These are phyloP conservation scores for Tuber umbilicatum DNA, from an alignment of 495 filamentous ascomycete genomes.

Conservation along the genomic window DNA sequence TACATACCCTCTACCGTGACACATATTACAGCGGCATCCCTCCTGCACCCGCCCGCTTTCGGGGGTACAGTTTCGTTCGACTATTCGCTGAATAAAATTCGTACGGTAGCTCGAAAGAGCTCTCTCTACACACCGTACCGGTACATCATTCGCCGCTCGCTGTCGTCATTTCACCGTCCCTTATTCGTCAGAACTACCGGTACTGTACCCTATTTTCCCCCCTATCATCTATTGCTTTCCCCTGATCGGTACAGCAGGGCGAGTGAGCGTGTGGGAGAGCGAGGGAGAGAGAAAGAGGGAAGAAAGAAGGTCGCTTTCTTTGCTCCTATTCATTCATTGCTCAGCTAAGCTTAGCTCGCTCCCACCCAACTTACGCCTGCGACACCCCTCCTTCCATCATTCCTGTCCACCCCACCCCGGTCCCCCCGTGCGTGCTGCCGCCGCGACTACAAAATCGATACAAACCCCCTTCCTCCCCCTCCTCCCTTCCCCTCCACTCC, in stretches of 20 bases:
- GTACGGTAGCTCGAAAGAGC: background rate
- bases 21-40: background rate
- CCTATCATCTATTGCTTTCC: background rate
- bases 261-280: background rate
- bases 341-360: slow-evolving; percentile 2
- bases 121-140: background rate
- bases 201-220: background rate
- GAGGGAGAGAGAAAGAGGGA: background rate
- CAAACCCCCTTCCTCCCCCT: background rate
- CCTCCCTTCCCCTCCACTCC: slow-evolving; percentile 5
- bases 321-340: background rate
- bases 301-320: background rate
- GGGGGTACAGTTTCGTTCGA: background rate
- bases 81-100: background rate
- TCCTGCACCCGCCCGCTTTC: background rate
- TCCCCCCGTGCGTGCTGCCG: slow-evolving; percentile 13
- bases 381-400: slow-evolving; percentile 14
- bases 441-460: slow-evolving; percentile 26
- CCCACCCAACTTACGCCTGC: background rate
- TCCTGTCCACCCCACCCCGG: slow-evolving; percentile 20
- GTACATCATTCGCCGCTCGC: background rate
- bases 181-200: background rate
- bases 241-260: background rate
- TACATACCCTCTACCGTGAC: background rate
- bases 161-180: background rate